Evolutionary conservation across 2,329 filamentous ascomycete species (phyloP).

Genomic region (Davidsoniella eucalypti): DNA sequence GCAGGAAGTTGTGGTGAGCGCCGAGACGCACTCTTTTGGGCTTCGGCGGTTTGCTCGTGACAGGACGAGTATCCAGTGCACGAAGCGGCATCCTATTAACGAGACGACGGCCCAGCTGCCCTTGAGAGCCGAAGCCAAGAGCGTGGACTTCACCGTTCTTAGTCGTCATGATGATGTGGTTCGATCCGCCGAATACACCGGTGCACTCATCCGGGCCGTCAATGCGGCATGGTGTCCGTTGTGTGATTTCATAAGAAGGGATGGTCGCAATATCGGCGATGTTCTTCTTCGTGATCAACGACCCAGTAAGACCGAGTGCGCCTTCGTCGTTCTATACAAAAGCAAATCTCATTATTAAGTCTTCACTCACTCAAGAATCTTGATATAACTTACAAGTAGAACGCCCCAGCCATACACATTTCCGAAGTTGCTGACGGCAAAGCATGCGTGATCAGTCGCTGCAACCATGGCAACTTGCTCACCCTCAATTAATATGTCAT

Average conservation of each 20-base stretch:
- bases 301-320: constrained; percentile 32
- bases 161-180: constrained; percentile 39
- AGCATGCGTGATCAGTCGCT: constrained; percentile 45
- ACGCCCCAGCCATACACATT: constrained; percentile 52
- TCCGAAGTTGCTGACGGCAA: constrained; percentile 44
- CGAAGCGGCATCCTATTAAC: constrained; percentile 32
- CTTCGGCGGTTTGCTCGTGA: constrained; percentile 7
- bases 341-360: background rate
- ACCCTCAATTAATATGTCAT: constrained; percentile 32
- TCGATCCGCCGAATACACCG: constrained; percentile 36
- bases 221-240: constrained; percentile 25
- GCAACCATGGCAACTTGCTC: constrained; percentile 37
- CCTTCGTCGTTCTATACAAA: constrained; percentile 25
- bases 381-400: constrained; percentile 29
- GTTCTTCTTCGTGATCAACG: constrained; percentile 14
- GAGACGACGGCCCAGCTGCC: constrained; percentile 25
- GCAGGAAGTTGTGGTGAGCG: constrained; percentile 53
- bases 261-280: background rate
- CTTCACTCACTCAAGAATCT: no score
- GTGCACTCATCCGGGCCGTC: constrained; percentile 34
- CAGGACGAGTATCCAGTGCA: constrained; percentile 27
- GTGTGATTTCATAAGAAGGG: constrained; percentile 9
- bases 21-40: constrained; percentile 30
- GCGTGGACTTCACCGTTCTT: constrained; percentile 33
- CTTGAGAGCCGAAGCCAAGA: constrained; percentile 41